These are phyloP conservation scores for Botrytis fragariae DNA, from an alignment of 2,329 filamentous ascomycete species.

Conservation along the genomic window DNA sequence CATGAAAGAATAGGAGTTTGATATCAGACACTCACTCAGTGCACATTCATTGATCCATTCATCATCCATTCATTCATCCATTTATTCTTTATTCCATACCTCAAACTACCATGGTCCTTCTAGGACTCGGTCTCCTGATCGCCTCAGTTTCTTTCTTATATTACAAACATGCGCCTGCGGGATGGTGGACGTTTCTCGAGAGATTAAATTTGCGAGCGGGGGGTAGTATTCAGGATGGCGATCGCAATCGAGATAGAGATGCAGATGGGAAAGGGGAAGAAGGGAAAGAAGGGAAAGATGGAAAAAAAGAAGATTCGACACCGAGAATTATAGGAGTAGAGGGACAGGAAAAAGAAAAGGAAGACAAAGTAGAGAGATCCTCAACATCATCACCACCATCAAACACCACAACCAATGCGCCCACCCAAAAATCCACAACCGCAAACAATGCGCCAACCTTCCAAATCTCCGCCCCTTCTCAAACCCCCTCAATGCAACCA, in stretches of 20 bases:
- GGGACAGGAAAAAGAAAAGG: neutral
- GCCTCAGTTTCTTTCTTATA: conserved; percentile 58
- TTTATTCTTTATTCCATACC: neutral
- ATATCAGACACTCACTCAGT: neutral
- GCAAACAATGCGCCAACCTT: neutral
- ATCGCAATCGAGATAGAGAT: too few species aligned
- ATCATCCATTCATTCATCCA: neutral
- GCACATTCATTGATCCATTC: neutral
- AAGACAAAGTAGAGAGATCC: neutral
- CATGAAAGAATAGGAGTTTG: neutral
- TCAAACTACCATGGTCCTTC: neutral
- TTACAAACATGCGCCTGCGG: conserved; percentile 52
- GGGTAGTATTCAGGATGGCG: conserved; percentile 9
- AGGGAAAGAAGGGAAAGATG: neutral
- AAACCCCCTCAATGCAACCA: neutral
- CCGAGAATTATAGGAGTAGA: conserved; percentile 15
- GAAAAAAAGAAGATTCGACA: conserved; percentile 20
- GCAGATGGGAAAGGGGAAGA: neutral
- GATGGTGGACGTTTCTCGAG: conserved; percentile 42
- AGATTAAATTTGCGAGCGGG: conserved; percentile 31
- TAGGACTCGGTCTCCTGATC: conserved; percentile 61
- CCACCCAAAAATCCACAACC: neutral
- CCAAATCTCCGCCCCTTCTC: neutral
- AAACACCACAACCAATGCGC: neutral
- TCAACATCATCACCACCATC: neutral